Base-by-base conservation (phyloP, 2,329 filamentous ascomycete species). In the Fusarium circinatum region DNA sequence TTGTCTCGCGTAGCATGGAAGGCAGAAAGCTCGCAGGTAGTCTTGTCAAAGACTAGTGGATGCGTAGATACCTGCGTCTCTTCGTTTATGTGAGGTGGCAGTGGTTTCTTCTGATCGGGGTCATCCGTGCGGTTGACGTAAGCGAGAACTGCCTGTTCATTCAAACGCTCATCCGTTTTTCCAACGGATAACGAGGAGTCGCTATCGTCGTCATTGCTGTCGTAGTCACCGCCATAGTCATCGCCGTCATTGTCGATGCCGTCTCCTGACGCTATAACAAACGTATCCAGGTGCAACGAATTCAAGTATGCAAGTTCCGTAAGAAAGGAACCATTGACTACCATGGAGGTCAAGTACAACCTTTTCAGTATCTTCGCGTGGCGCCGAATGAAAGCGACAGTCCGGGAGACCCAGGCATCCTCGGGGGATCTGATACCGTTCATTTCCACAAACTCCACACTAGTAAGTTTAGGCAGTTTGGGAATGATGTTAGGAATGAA, bases 331-430 rank as follows among this genome's bases (percentile, higher is more conserved):
- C 17, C 55, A 30, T 26, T 9, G 8, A 70, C 36, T 1, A 1
- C 10, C 8, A 26, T 30, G 22, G 42, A 30, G 36, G 36, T 52
- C 18, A 70, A 42, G 20, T 45, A 24, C 28, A 70, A 8, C 11
- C 26, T 55, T 55, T 24, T 56, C 3, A 70, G 59, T 15, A 60
- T 70, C 14, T 28, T 10, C 8, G 65, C 32, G 32, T 70, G 65
- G 8, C 39, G 65, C 11, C 10, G 17, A 5, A 60, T 48, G 10
- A 70, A 65, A 7, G 17, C 5, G 12, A 70, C 8, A 14, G 47
- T 24, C 22, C 22, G 4, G 8, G 13, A 48, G 12, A 24, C 5
- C n/a, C 12, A 17, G 8, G 34, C 3, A 13, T 7, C 6, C 12
- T 24, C 12, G 17, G 28, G 14, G 32, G 0, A 34, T 34, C 2